These are phyloP conservation scores for Cladosporium cucumerinum DNA, from an alignment of 2,329 filamentous ascomycete genomes.

Conservation along the genomic window DNA sequence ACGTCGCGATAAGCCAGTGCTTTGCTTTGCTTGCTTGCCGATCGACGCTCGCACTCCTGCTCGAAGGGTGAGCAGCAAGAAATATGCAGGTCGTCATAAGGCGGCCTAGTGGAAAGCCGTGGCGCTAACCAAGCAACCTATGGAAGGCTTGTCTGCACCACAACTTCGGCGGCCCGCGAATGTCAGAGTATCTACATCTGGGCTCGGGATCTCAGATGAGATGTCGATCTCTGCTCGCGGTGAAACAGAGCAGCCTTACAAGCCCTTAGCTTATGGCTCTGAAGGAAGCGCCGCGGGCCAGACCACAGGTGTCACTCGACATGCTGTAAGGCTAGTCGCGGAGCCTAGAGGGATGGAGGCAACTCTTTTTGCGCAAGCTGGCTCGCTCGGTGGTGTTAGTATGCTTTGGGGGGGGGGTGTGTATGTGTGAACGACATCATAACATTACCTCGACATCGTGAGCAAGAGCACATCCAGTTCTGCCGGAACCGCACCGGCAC, in stretches of 20 bases:
- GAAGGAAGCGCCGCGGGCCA: not conserved
- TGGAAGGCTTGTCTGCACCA: slow-evolving; percentile 1
- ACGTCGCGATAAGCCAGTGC: not conserved
- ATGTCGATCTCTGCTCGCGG: not conserved
- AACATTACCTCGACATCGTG: not conserved
- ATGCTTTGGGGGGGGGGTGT: too few species aligned
- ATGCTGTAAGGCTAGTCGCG: not conserved
- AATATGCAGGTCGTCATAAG: slow-evolving; percentile 3
- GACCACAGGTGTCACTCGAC: not conserved
- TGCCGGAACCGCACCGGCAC: not conserved
- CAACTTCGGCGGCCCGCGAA: not conserved
- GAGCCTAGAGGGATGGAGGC: not conserved
- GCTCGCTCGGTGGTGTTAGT: not conserved
- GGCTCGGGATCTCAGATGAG: not conserved
- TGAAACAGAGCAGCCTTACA: not conserved
- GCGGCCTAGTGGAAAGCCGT: not conserved
- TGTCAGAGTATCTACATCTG: not conserved
- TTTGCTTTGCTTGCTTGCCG: not conserved
- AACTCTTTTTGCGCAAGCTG: not conserved
- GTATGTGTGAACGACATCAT: not conserved
- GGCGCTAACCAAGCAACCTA: not conserved
- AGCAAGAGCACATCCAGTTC: too few species aligned
- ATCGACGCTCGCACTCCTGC: not conserved
- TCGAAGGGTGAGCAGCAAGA: not conserved
- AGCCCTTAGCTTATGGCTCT: not conserved